Evolutionary conservation across 495 filamentous ascomycete species (phyloP).

Genomic region (Penicillium desertorum): DNA sequence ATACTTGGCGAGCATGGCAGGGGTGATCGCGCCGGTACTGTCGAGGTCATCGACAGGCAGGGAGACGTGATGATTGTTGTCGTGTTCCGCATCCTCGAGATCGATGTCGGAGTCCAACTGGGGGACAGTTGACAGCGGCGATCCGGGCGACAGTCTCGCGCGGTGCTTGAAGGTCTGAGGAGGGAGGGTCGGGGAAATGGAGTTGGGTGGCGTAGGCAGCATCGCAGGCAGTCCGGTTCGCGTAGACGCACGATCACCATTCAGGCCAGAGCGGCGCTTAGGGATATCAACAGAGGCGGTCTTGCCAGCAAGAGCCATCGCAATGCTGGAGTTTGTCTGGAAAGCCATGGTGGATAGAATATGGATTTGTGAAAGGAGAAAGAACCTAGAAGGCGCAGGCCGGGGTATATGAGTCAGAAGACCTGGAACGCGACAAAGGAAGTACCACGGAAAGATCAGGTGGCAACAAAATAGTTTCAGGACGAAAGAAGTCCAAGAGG

Average conservation of each 20-base stretch:
- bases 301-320: slow-evolving; percentile 63
- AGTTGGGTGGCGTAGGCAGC: slow-evolving; percentile 93
- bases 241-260: slow-evolving; percentile 58
- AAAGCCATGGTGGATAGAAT: slow-evolving; percentile 45
- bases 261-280: slow-evolving; percentile 62
- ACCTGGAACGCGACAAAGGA: slow-evolving; percentile 22
- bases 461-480: slow-evolving; percentile 18
- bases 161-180: slow-evolving; percentile 69
- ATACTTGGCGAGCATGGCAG: slow-evolving; percentile 82
- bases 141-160: slow-evolving; percentile 44
- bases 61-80: slow-evolving; percentile 44
- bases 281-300: slow-evolving; percentile 70
- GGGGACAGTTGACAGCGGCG: slow-evolving; percentile 53
- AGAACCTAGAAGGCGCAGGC: slow-evolving; percentile 11
- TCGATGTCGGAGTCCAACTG: slow-evolving; percentile 88
- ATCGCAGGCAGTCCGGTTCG: slow-evolving; percentile 55
- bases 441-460: slow-evolving; percentile 19
- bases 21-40: slow-evolving; percentile 77
- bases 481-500: not conserved
- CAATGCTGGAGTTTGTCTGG: slow-evolving; percentile 56
- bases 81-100: slow-evolving; percentile 65
- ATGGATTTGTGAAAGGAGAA: slow-evolving; percentile 8
- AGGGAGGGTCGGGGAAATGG: slow-evolving; percentile 85
- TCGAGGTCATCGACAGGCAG: slow-evolving; percentile 53
- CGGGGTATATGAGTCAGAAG: slow-evolving; percentile 32